Percentiles rank a stretch among this genome's conserved stretches.
Evolutionary conservation across 148 eudicot genomes (phyloP).

Genomic region (Nepenthes gracilis): DNA sequence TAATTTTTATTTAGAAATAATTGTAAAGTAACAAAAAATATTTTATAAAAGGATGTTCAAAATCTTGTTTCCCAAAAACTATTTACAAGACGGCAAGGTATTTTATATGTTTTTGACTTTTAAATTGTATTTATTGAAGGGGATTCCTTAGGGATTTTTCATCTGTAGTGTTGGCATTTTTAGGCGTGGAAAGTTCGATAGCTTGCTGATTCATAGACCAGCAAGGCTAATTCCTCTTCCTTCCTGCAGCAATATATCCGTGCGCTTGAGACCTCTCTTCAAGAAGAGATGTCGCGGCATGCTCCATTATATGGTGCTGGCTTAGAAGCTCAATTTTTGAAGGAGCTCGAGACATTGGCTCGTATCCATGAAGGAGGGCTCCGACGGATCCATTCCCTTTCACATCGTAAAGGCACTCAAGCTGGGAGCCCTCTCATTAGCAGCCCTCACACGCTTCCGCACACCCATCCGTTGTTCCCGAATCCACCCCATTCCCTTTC

Average conservation of each 20-base stretch:
- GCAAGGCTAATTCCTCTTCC: neutral
- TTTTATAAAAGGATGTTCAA: too few species aligned
- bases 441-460: slow-evolving; percentile 29
- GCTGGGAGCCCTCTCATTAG: slow-evolving; percentile 30
- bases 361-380: slow-evolving; percentile 68
- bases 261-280: slow-evolving; percentile 39
- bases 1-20: too few species aligned
- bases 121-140: neutral
- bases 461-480: slow-evolving; percentile 33
- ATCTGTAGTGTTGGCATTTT: too few species aligned
- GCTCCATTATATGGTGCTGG: slow-evolving; percentile 71
- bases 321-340: slow-evolving; percentile 50
- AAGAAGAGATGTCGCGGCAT: slow-evolving; percentile 65
- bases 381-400: slow-evolving; percentile 49
- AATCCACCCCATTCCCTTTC: slow-evolving; percentile 5
- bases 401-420: slow-evolving; percentile 37
- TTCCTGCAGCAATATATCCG: slow-evolving; percentile 52
- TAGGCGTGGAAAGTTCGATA: neutral
- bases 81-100: too few species aligned
- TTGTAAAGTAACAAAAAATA: too few species aligned
- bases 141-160: neutral
- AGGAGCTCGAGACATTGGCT: slow-evolving; percentile 53
- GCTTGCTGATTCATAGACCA: neutral
- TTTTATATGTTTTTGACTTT: too few species aligned
- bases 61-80: too few species aligned